Evolutionary conservation across 352 stramenopile genomes (phyloP).

Genomic region (Phytopythium mirpurense): DNA sequence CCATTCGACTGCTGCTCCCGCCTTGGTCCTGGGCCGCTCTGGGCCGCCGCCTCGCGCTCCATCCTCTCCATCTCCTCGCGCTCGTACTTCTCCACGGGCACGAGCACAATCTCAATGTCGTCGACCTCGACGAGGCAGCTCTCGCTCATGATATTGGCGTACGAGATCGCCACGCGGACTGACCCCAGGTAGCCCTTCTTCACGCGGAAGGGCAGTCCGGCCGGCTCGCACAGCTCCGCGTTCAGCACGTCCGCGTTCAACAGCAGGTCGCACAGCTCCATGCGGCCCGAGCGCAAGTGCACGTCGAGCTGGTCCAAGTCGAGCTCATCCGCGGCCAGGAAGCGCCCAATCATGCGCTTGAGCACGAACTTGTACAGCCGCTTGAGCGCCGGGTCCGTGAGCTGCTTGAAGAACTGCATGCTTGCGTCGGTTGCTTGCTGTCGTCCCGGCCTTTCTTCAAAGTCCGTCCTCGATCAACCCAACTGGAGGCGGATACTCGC

Average conservation of each 20-base stretch:
- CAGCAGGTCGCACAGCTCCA: constrained; percentile 81
- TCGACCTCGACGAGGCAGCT: constrained; percentile 86
- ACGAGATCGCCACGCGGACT: constrained; percentile 80
- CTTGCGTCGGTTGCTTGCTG: neutral
- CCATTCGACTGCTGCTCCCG: neutral
- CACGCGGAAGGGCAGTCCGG: constrained; percentile 74
- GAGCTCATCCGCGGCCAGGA: constrained; percentile 74
- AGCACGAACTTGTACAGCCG: constrained; percentile 90
- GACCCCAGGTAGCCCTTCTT: constrained; percentile 85
- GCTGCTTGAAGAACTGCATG: constrained; percentile 87
- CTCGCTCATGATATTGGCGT: constrained; percentile 86
- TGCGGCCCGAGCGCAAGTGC: constrained; percentile 62
- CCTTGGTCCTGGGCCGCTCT: neutral
- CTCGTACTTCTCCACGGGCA: constrained; percentile 29
- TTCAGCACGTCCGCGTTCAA: constrained; percentile 81
- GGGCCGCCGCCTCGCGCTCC: constrained; percentile 6
- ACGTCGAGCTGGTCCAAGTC: constrained; percentile 86
- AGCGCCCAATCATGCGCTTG: constrained; percentile 86
- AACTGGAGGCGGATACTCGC: too few relatives aligned
- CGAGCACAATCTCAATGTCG: constrained; percentile 86
- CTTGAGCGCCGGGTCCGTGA: constrained; percentile 87
- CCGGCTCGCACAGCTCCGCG: constrained; percentile 59
- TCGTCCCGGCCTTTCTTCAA: too few relatives aligned
- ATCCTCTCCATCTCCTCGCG: constrained; percentile 6
- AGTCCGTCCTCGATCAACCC: too few relatives aligned